Evolutionary conservation across 495 filamentous ascomycete species (phyloP), one percentile per base, ranked within the genome.

Genomic region (Chlorociboria aeruginascens): DNA sequence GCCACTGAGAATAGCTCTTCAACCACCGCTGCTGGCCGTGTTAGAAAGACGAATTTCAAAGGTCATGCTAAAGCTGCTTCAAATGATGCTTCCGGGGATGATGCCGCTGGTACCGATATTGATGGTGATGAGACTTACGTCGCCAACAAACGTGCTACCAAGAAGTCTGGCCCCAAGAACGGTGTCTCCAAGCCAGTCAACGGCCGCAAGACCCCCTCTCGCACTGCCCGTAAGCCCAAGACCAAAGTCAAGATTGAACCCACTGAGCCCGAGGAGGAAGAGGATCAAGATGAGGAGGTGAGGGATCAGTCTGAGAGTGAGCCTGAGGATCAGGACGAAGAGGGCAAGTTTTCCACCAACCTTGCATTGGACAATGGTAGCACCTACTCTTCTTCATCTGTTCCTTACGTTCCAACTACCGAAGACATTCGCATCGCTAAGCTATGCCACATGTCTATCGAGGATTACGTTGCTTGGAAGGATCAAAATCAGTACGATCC

Each of bases 121-220:
- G 10, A 11, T 29, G 46, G 14, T 28, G 32, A 17, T 32, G 51
- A 29, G 14, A 3, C 30, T 36, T 13, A 36, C 9, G 20, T 34
- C 13, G 40, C 25, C 13, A 46, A 47, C 2, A 52, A 52, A 20
- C 16, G 11, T 16, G 9, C 13, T 17, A 31, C 35, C 11, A 40
- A 39, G 20, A 33, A 11, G 11, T 11, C 13, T 1, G 33, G 2
- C 33, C 33, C 33, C 17, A 50, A 51, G 45, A 52, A 42, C 32
- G 50, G 33, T 17, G 50, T 43, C 32, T 38, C 20, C n/a, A 48
- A 52, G 28, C 20, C 4, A 25, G 17, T 31, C 12, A 39, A 17
- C 10, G 41, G 34, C 34, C 43, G 43, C 11, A 50, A 50, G 43
- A 51, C 40, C 28, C 38, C 30, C 13, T 28, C 43, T 40, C 28